Evolutionary conservation across 805 yeast genomes (phyloP).

Genomic region (Ogataea allantospora): DNA sequence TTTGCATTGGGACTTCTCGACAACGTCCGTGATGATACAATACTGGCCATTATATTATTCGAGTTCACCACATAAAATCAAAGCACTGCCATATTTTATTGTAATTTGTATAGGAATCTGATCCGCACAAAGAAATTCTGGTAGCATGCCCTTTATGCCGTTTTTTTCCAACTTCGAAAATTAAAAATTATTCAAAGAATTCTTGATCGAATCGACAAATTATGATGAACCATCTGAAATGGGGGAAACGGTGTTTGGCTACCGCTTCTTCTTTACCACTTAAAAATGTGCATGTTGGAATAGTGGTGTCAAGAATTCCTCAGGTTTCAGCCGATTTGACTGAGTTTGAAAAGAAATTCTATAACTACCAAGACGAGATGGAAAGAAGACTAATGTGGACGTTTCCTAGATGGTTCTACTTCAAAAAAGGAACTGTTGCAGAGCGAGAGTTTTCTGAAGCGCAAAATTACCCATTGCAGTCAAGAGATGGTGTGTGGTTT

Average conservation of each 20-base stretch:
- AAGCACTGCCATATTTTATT: not conserved
- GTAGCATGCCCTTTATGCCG: not conserved
- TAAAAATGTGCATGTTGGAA: conserved; percentile 41
- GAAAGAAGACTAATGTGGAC: conserved; percentile 96
- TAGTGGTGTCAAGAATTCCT: conserved; percentile 79
- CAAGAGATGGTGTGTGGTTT: conserved; percentile 73
- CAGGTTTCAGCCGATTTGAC: conserved; percentile 76
- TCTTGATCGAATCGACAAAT: not conserved
- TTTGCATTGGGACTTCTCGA: too few species aligned
- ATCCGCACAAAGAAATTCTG: not conserved
- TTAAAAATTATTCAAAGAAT: not conserved
- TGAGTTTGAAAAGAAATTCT: conserved; percentile 71
- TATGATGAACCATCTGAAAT: conserved; percentile 4
- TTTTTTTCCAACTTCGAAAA: conserved; percentile 1
- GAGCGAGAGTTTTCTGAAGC: conserved; percentile 76
- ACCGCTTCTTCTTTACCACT: conserved; percentile 4
- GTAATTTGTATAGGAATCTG: not conserved
- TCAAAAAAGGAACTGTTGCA: conserved; percentile 83
- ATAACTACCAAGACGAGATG: conserved; percentile 79
- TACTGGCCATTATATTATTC: too few species aligned
- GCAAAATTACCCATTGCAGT: conserved; percentile 71
- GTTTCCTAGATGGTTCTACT: conserved; percentile 90
- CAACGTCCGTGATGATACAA: too few species aligned
- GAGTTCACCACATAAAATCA: not conserved
- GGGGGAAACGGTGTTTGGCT: conserved; percentile 12